Base-by-base conservation (phyloP, 352 stramenopile genomes). In the Phytophthora syringae region DNA sequence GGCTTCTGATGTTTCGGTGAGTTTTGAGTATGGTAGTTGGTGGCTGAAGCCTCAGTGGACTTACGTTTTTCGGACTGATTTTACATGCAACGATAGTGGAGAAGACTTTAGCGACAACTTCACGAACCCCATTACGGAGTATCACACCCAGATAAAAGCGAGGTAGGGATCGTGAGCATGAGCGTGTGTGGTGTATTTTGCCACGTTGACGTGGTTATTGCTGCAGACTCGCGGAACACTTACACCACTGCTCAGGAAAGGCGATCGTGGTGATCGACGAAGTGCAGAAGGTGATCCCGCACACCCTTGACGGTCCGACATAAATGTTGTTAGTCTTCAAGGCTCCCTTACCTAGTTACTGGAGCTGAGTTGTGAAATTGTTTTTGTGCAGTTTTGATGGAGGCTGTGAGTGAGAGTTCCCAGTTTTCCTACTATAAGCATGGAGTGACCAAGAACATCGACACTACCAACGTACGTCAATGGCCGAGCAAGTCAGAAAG, bases 231-330 rank as follows among this genome's bases (percentile, higher is more conserved):
- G 85, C 80, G 10, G 82, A 95, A 27, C 87, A 96, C 56, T 74
- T 97, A 39, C 70, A 86, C 21, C 65, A 82, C 30, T 97, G 89
- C 67, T 89, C 76, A 18, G 91, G 91, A 20, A 94, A 96, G 63
- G 89, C 88, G 3, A 81, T 97, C 10, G 84, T 97, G 22, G 73
- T 97, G 27, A 96, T 97, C 48, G 91, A 97, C 56, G 91, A 97
- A 80, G 84, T 97, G 24, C 90, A 97, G 56, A 97, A 97, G 64
- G 87, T 95, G 55, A 90, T 97, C 50, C 90, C 90, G 10, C 87
- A 94, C 45, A 97, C 90, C 1, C 79, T 97, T 13, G 89, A 97
- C 45, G 88, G 84, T 92, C 72, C n/a, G 64, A 24, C n/a, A n/a
- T n/a, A n/a, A n/a, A n/a, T n/a, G n/a, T n/a, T n/a, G n/a, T n/a